Evolutionary conservation across 805 yeast genomes (phyloP).

Genomic region (Priceomyces haplophilus): DNA sequence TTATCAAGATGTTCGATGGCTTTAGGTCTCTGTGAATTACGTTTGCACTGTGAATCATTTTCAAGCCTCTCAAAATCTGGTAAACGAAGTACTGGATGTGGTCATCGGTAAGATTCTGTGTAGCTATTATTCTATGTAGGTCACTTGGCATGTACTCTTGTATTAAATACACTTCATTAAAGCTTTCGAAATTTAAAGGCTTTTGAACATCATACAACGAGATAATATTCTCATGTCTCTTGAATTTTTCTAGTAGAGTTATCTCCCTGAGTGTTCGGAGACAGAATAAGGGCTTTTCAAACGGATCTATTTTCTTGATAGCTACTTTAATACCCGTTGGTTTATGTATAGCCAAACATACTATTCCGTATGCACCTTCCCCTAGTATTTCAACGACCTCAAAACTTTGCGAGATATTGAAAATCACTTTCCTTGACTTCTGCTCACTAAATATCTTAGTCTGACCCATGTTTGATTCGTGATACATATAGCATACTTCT

Average conservation of each 20-base stretch:
- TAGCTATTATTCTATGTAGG: slow-evolving; percentile 57
- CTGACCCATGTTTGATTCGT: background rate
- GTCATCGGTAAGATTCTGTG: slow-evolving; percentile 58
- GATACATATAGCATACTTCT: background rate
- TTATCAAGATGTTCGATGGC: slow-evolving; percentile 67
- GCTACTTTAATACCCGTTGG: slow-evolving; percentile 66
- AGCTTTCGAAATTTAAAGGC: slow-evolving; percentile 55
- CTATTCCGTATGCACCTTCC: slow-evolving; percentile 82
- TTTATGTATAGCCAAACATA: slow-evolving; percentile 63
- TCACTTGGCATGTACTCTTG: slow-evolving; percentile 81
- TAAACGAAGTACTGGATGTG: slow-evolving; percentile 70
- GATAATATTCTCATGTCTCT: slow-evolving; percentile 67
- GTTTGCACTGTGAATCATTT: slow-evolving; percentile 66
- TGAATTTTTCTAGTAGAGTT: slow-evolving; percentile 59
- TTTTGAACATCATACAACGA: slow-evolving; percentile 63
- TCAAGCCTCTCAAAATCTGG: slow-evolving; percentile 67
- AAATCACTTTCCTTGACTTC: slow-evolving; percentile 31
- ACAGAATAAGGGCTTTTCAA: slow-evolving; percentile 61
- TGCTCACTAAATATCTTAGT: background rate
- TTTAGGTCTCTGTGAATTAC: slow-evolving; percentile 77
- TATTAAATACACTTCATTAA: slow-evolving; percentile 69
- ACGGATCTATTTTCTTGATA: slow-evolving; percentile 73
- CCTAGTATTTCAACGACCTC: slow-evolving; percentile 62
- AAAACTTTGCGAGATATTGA: slow-evolving; percentile 62
- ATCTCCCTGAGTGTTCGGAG: slow-evolving; percentile 70